Percentiles rank a stretch among this genome's conserved stretches.
Conservation (phyloP, 257 asterid species). For the Solanum chmielewskii region DNA sequence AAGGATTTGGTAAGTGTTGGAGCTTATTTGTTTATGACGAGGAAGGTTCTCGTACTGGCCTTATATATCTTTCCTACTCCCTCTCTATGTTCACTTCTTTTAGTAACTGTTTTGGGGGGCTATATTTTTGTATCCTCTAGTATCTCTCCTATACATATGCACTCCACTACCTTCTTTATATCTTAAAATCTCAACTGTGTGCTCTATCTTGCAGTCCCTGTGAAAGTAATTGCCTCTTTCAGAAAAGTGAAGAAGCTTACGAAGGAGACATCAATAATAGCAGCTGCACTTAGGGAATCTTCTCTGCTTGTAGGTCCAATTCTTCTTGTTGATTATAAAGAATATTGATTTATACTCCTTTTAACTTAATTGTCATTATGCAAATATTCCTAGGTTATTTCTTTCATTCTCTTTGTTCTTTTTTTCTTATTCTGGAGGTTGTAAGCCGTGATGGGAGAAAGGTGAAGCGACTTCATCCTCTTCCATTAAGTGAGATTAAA, state of each 20-base stretch:
- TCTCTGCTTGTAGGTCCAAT: slow-evolving; percentile 54
- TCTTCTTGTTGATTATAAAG: not conserved
- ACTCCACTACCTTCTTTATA: not conserved
- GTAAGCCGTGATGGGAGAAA: slow-evolving; percentile 66
- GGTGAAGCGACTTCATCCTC: slow-evolving; percentile 82
- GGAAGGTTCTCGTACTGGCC: not conserved
- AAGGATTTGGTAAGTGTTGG: slow-evolving; percentile 64
- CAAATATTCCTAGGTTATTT: not conserved
- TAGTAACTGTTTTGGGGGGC: not conserved
- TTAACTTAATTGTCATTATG: not conserved
- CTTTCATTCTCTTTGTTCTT: not conserved
- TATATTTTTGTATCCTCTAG: not conserved
- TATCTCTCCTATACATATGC: not conserved
- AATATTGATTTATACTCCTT: not conserved
- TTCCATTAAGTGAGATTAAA: slow-evolving; percentile 46
- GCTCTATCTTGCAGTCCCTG: slow-evolving; percentile 60
- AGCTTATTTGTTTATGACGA: not conserved
- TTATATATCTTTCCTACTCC: not conserved
- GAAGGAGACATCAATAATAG: slow-evolving; percentile 49
- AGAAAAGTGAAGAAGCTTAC: slow-evolving; percentile 82
- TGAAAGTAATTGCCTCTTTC: slow-evolving; percentile 78
- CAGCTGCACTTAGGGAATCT: slow-evolving; percentile 72
- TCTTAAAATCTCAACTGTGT: slow-evolving; percentile 9
- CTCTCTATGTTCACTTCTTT: not conserved
- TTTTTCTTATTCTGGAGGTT: slow-evolving; percentile 36